A percentile compares a stretch with the other conserved stretches of the same genome.
Evolutionary conservation across 2,329 filamentous ascomycete genomes (phyloP).

Genomic region (Alternaria infectoria): DNA sequence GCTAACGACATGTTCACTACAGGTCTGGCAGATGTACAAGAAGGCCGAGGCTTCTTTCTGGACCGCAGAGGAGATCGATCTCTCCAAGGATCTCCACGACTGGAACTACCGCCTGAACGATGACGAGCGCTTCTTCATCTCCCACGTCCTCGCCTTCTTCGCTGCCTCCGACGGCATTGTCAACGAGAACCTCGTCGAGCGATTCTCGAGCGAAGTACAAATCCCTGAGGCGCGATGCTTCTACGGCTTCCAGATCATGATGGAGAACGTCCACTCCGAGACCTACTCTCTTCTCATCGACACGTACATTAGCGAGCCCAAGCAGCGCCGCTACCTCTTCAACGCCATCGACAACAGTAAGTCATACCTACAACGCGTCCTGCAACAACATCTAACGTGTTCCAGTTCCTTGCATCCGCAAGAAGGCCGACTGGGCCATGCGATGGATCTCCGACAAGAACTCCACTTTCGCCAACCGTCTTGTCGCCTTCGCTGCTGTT

Average conservation of each 20-base stretch:
- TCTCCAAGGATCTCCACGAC: slow-evolving; percentile 98
- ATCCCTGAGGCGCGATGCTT: slow-evolving; percentile 98
- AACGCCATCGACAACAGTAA: slow-evolving; percentile 97
- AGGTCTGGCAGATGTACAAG: slow-evolving; percentile 99
- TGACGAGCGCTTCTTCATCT: slow-evolving; percentile 98
- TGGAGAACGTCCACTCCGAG: slow-evolving; percentile 99
- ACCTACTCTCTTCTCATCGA: slow-evolving; percentile 99
- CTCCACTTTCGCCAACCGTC: slow-evolving; percentile 92
- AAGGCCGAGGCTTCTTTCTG: slow-evolving; percentile 99
- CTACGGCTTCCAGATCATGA: slow-evolving; percentile 99
- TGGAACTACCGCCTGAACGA: slow-evolving; percentile 98
- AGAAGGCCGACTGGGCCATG: slow-evolving; percentile 98
- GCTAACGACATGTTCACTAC: slow-evolving; percentile 41
- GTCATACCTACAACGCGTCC: slow-evolving; percentile 38
- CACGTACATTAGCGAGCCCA: slow-evolving; percentile 98
- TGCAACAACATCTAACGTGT: slow-evolving; percentile 35
- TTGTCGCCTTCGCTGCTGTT: slow-evolving; percentile 95
- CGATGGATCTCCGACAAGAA: slow-evolving; percentile 92
- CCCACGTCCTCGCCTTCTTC: slow-evolving; percentile 98
- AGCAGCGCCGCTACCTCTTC: slow-evolving; percentile 92
- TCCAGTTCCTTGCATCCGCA: slow-evolving; percentile 90
- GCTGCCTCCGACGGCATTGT: slow-evolving; percentile 98
- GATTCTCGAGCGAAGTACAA: slow-evolving; percentile 96
- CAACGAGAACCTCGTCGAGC: slow-evolving; percentile 98
- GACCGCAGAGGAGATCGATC: slow-evolving; percentile 99